Evolutionary conservation across 257 asterid genomes (phyloP).

Genomic region (Handroanthus guayacan): DNA sequence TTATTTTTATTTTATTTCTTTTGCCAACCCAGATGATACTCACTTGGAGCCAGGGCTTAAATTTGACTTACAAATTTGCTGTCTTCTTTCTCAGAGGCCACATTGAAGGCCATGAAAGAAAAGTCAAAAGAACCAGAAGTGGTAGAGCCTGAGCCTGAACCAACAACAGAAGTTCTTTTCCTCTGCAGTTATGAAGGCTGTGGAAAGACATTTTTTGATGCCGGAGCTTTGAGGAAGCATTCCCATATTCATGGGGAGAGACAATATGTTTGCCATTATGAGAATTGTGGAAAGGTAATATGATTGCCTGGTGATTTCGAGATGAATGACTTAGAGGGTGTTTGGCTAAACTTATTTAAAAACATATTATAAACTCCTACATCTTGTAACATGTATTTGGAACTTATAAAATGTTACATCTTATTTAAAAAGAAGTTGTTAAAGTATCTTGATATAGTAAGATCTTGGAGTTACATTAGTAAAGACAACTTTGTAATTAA

Average conservation of each 20-base stretch:
- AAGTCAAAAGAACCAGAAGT: constrained; percentile 66
- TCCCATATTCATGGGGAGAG: constrained; percentile 99
- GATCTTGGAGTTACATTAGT: too few species aligned
- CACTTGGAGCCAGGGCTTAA: background rate
- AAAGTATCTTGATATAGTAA: too few species aligned
- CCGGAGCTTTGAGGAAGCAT: constrained; percentile 96
- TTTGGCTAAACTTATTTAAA: too few species aligned
- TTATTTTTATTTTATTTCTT: background rate
- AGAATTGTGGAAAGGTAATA: constrained; percentile 50
- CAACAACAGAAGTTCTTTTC: constrained; percentile 94
- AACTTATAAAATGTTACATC: too few species aligned
- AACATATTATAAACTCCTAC: too few species aligned
- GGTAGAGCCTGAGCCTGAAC: constrained; percentile 90
- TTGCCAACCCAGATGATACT: background rate
- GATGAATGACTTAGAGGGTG: background rate
- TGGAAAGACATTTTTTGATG: constrained; percentile 97
- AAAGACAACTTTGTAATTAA: too few species aligned
- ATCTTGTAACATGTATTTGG: too few species aligned
- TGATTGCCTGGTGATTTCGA: background rate
- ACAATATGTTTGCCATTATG: constrained; percentile 91
- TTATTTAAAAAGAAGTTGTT: too few species aligned
- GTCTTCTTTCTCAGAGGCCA: constrained; percentile 64
- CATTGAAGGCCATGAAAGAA: constrained; percentile 67
- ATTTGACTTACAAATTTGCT: constrained; percentile 35
- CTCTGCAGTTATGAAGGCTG: constrained; percentile 98